phyloP scores from a whole-genome alignment of 768 basidiomycete species.

The Leucocoprinus sp. region DNA sequence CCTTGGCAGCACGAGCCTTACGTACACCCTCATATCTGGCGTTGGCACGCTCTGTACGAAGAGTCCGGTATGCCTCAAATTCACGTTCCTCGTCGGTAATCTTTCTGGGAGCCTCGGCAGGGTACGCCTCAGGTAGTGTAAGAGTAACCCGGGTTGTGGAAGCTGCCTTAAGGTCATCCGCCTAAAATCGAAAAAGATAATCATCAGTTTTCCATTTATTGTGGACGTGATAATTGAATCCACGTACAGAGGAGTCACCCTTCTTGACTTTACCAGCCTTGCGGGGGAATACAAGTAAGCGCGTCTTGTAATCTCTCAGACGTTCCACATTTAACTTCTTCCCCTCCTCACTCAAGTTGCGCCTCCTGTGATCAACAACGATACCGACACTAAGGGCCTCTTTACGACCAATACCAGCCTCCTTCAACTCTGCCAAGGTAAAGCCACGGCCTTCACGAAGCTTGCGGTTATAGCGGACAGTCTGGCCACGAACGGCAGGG shows the following conservation, averaged over 20 bases:
- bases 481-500: slow-evolving; percentile 94
- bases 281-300: slow-evolving; percentile 94
- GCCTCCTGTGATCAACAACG: slow-evolving; percentile 93
- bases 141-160: slow-evolving; percentile 61
- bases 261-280: slow-evolving; percentile 93
- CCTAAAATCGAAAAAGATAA: slow-evolving; percentile 33
- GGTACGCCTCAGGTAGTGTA: slow-evolving; percentile 59
- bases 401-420: slow-evolving; percentile 90
- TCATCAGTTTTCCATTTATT: not conserved
- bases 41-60: slow-evolving; percentile 77
- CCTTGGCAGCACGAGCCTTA: slow-evolving; percentile 83
- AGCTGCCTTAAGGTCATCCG: slow-evolving; percentile 75
- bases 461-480: slow-evolving; percentile 97
- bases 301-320: slow-evolving; percentile 86
- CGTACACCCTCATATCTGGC: slow-evolving; percentile 81
- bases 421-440: slow-evolving; percentile 90
- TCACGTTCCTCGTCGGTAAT: slow-evolving; percentile 87
- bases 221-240: slow-evolving; percentile 3
- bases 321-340: slow-evolving; percentile 93
- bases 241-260: slow-evolving; percentile 82
- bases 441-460: slow-evolving; percentile 96
- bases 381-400: slow-evolving; percentile 90
- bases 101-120: slow-evolving; percentile 82
- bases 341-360: slow-evolving; percentile 94
- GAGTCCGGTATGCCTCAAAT: slow-evolving; percentile 82